Conservation (phyloP, 2,329 filamentous ascomycete species). For the Fusarium xylarioides region DNA sequence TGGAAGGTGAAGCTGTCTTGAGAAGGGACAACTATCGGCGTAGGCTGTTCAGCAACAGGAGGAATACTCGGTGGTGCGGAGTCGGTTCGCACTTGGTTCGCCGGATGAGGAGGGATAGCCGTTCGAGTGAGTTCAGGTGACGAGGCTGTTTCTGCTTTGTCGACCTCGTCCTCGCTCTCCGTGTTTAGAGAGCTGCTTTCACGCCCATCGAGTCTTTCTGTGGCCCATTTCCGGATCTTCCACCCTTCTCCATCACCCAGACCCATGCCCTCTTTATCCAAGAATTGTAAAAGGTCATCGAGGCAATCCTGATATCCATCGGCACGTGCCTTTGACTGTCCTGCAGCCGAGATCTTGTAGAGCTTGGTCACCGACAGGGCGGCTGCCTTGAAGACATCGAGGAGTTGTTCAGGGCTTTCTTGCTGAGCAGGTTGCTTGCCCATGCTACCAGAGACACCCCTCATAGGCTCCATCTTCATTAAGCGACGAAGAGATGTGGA, state of each 20-base stretch:
- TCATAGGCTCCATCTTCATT: constrained; percentile 46
- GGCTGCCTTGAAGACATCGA: constrained; percentile 90
- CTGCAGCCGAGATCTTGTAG: constrained; percentile 88
- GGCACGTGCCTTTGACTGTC: constrained; percentile 76
- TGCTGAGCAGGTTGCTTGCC: constrained; percentile 46
- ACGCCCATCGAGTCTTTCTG: constrained; percentile 73
- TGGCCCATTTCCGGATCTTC: constrained; percentile 70
- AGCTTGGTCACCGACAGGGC: constrained; percentile 95
- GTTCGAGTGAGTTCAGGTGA: constrained; percentile 67
- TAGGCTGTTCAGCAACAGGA: constrained; percentile 43
- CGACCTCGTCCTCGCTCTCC: constrained; percentile 75
- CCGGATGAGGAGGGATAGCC: constrained; percentile 51
- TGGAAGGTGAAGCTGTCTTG: constrained; percentile 76
- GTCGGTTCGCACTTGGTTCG: constrained; percentile 39
- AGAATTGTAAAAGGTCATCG: constrained; percentile 84
- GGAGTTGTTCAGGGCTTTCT: constrained; percentile 70
- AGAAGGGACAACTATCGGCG: constrained; percentile 60
- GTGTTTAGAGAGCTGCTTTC: constrained; percentile 62
- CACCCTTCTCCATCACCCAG: constrained; percentile 80
- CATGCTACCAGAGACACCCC: constrained; percentile 41
- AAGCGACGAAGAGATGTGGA: neutral
- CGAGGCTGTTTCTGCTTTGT: constrained; percentile 68
- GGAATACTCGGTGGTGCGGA: constrained; percentile 41
- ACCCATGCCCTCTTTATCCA: constrained; percentile 84
- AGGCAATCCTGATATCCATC: constrained; percentile 95